Percentiles rank a stretch among this genome's conserved stretches.
These are phyloP conservation scores for Septoria linicola DNA, from an alignment of 2,329 filamentous ascomycete genomes.

Conservation along the genomic window DNA sequence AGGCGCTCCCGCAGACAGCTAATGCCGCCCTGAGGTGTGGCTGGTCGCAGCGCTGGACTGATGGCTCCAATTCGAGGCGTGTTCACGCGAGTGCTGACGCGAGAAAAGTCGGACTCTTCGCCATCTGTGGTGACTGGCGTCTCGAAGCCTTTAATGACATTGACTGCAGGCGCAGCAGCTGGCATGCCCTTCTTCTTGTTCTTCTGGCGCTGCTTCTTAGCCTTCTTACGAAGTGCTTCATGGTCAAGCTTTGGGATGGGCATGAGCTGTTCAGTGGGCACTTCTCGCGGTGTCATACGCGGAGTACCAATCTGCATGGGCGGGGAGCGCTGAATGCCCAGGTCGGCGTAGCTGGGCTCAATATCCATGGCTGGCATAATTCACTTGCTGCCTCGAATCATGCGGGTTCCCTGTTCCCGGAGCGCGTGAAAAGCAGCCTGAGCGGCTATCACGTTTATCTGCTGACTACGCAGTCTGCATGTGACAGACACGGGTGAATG, in stretches of 20 bases:
- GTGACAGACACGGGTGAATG: conserved; percentile 1
- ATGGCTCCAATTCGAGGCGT: conserved; percentile 48
- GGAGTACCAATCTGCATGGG: conserved; percentile 36
- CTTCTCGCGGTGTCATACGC: conserved; percentile 29
- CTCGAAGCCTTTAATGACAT: conserved; percentile 50
- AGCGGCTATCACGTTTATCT: background rate
- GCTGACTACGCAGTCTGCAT: conserved; percentile 5
- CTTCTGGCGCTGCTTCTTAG: conserved; percentile 42
- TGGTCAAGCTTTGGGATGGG: conserved; percentile 37
- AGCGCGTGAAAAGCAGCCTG: background rate
- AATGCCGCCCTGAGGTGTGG: conserved; percentile 64
- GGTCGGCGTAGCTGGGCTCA: conserved; percentile 27
- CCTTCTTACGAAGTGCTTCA: conserved; percentile 38
- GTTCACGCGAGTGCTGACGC: conserved; percentile 32
- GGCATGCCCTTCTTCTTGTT: conserved; percentile 40
- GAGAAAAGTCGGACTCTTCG: conserved; percentile 55
- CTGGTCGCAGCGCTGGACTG: conserved; percentile 47
- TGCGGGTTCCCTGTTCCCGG: background rate
- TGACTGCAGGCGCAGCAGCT: conserved; percentile 40
- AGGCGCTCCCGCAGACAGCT: conserved; percentile 79
- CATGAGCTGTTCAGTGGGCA: conserved; percentile 20
- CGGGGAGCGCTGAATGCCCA: conserved; percentile 34
- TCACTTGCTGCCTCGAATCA: conserved; percentile 6
- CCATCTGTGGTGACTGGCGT: conserved; percentile 54
- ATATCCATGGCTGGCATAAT: conserved; percentile 40